Conservation (phyloP, 345 rosid species). For the Crucihimalaya himalaica region DNA sequence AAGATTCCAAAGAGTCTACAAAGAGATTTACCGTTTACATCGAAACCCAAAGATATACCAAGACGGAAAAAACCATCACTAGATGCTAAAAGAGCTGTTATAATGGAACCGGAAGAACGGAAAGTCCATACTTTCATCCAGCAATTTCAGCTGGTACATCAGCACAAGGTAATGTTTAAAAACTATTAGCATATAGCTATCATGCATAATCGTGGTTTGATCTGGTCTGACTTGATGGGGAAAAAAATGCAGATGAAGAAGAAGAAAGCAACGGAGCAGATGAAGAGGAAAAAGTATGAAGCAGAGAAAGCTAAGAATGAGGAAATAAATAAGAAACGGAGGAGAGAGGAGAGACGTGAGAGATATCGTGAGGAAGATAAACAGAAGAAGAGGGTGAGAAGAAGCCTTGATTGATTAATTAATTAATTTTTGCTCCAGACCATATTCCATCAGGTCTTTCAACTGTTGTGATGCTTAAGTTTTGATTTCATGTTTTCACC, state of each 20-base stretch:
- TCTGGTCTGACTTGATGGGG: background rate
- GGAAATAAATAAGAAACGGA: slow-evolving; percentile 61
- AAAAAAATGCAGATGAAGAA: slow-evolving; percentile 57
- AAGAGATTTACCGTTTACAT: slow-evolving; percentile 66
- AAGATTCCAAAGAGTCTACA: slow-evolving; percentile 74
- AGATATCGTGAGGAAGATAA: slow-evolving; percentile 73
- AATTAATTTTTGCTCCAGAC: background rate
- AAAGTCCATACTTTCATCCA: slow-evolving; percentile 58
- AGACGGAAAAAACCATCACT: slow-evolving; percentile 50
- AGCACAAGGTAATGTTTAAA: slow-evolving; percentile 54
- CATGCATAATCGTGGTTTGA: background rate
- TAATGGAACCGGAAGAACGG: slow-evolving; percentile 70
- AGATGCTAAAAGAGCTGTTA: slow-evolving; percentile 72
- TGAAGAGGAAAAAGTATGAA: slow-evolving; percentile 57
- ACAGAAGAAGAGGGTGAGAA: slow-evolving; percentile 51
- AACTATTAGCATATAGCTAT: background rate
- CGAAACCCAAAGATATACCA: slow-evolving; percentile 79
- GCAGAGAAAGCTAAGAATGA: slow-evolving; percentile 75
- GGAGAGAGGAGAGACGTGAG: slow-evolving; percentile 76
- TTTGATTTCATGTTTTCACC: slow-evolving; percentile 9
- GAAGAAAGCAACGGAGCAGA: slow-evolving; percentile 56
- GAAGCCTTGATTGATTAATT: slow-evolving; percentile 12
- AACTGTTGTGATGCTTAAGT: slow-evolving; percentile 3
- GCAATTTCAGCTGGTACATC: slow-evolving; percentile 57
- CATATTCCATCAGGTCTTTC: background rate